phyloP scores from a whole-genome alignment of 257 asterid genomes.

The Solanum sparsipilum region DNA sequence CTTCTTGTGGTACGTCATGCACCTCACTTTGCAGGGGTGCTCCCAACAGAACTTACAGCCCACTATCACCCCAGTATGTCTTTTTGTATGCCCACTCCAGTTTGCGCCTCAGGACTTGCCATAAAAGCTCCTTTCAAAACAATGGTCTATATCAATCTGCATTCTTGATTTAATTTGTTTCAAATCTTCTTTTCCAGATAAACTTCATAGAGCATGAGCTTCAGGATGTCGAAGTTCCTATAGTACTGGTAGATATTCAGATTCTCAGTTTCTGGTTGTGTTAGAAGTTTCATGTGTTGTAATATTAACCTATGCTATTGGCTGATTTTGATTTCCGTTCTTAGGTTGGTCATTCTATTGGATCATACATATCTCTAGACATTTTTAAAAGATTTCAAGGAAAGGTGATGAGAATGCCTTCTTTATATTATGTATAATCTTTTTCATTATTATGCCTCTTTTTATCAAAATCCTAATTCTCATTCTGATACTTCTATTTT shows the following conservation, averaged over 20 bases:
- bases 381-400: slow-evolving; percentile 43
- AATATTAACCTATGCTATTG: not conserved
- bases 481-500: slow-evolving; percentile 5
- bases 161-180: not conserved
- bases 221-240: slow-evolving; percentile 42
- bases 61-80: not conserved
- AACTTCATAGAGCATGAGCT: slow-evolving; percentile 65
- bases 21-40: not conserved
- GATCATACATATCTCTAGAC: slow-evolving; percentile 70
- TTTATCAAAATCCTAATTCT: not conserved
- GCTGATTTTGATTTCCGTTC: slow-evolving; percentile 13
- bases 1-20: not conserved
- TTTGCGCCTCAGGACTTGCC: not conserved
- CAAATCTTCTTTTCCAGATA: slow-evolving; percentile 31
- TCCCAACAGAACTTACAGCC: not conserved
- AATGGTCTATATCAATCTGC: not conserved
- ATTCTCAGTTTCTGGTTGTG: not conserved
- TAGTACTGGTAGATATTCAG: slow-evolving; percentile 41
- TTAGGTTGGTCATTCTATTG: slow-evolving; percentile 94
- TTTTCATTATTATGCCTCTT: not conserved
- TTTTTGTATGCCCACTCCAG: not conserved
- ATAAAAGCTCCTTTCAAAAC: not conserved
- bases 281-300: not conserved
- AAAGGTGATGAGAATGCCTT: slow-evolving; percentile 41
- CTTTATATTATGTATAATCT: not conserved